These are phyloP conservation scores for Trebouxia gelatinosa DNA, from an alignment of 163 green algal species.

Conservation along the genomic window DNA sequence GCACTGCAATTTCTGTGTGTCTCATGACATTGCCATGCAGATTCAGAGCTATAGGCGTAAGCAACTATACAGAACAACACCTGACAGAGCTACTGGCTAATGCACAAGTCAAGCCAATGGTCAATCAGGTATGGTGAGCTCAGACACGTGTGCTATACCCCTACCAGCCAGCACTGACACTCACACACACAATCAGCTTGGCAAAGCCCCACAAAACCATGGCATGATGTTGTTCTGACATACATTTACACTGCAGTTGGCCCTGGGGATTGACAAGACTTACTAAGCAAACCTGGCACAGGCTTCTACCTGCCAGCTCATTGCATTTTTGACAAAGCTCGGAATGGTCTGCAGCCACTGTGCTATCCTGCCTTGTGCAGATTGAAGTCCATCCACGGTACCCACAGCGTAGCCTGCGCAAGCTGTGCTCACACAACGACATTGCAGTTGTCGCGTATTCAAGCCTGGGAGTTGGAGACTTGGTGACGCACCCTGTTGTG, in stretches of 20 bases:
- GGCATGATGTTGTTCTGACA: not conserved
- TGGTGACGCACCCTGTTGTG: conserved; percentile 48
- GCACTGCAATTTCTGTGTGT: not conserved
- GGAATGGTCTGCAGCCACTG: not conserved
- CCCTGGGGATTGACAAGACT: not conserved
- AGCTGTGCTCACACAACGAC: conserved; percentile 35
- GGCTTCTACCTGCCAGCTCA: not conserved
- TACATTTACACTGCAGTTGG: not conserved
- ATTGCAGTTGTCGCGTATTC: conserved; percentile 45
- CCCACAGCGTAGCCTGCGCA: conserved; percentile 47
- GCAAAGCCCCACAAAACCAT: too few species aligned
- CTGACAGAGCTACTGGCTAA: conserved; percentile 63
- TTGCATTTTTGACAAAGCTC: not conserved
- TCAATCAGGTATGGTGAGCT: conserved; percentile 73
- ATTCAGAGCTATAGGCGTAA: conserved; percentile 74
- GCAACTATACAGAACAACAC: conserved; percentile 69
- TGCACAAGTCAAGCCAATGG: conserved; percentile 54
- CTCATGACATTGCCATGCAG: conserved; percentile 14
- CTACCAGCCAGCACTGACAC: too few species aligned
- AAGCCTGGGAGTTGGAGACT: conserved; percentile 52
- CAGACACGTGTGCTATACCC: too few species aligned
- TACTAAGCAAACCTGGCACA: not conserved
- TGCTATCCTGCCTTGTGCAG: conserved; percentile 24
- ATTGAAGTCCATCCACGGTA: conserved; percentile 70
- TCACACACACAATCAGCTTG: too few species aligned